Conservation (phyloP, 805 yeast species). For the Saturnispora halmiae region DNA sequence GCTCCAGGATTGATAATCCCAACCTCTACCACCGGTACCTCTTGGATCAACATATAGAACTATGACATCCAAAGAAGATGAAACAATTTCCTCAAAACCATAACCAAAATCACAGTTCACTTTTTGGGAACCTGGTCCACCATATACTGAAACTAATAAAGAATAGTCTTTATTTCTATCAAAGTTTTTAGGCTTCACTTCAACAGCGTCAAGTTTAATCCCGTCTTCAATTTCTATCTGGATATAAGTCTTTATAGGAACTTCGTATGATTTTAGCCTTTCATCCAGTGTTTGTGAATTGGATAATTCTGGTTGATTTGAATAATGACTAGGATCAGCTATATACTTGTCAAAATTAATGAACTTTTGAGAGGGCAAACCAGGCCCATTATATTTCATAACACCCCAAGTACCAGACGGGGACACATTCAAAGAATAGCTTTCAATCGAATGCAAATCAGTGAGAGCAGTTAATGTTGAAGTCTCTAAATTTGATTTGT, state of each 20-base stretch:
- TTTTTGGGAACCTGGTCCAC: slow-evolving; percentile 74
- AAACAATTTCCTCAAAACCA: slow-evolving; percentile 51
- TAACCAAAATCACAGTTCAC: slow-evolving; percentile 38
- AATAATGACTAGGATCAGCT: slow-evolving; percentile 9
- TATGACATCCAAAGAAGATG: slow-evolving; percentile 49
- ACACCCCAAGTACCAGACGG: slow-evolving; percentile 46
- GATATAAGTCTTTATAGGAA: slow-evolving; percentile 43
- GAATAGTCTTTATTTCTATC: slow-evolving; percentile 44
- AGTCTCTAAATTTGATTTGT: slow-evolving; percentile 35
- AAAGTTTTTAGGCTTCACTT: slow-evolving; percentile 52
- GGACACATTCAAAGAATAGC: slow-evolving; percentile 45
- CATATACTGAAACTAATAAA: slow-evolving; percentile 58
- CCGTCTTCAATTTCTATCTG: slow-evolving; percentile 27
- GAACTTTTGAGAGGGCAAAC: slow-evolving; percentile 38
- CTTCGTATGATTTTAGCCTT: slow-evolving; percentile 28
- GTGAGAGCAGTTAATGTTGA: slow-evolving; percentile 22
- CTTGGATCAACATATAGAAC: slow-evolving; percentile 68
- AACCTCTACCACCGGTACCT: slow-evolving; percentile 75
- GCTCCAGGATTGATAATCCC: slow-evolving; percentile 55
- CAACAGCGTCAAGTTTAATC: slow-evolving; percentile 42
- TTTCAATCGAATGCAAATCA: slow-evolving; percentile 31
- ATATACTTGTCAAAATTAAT: slow-evolving; percentile 22
- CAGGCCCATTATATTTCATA: slow-evolving; percentile 40
- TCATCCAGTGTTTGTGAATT: slow-evolving; percentile 11
- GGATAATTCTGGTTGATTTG: slow-evolving; percentile 14